Evolutionary conservation across 495 filamentous ascomycete species (phyloP), one percentile per base, ranked within the genome.

Genomic region (Aspergillus wentii): DNA sequence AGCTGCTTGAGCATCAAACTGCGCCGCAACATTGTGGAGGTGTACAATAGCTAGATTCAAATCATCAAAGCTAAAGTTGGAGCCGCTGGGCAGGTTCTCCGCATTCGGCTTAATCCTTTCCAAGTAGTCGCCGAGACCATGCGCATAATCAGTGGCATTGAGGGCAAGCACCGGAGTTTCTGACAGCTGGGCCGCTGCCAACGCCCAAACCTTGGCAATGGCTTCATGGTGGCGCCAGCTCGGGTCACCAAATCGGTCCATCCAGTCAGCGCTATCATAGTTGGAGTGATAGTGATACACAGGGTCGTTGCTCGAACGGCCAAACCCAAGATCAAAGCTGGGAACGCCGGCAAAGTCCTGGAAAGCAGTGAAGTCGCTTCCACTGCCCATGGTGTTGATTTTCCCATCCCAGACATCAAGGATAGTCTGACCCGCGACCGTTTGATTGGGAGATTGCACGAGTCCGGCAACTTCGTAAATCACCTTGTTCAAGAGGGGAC

Each of bases 241-340:
- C 1, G 69, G 66, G 48, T 88, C 83, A 11, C 79, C 79, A 42
- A 69, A 85, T 14, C 63, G 73, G 20, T 82, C 71, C 83, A 88
- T 88, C 83, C 83, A 88, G 39, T 75, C 65, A 44, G 83, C 84
- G 48, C 72, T 79, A 51, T 88, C 83, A 52, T 85, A 88, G 55
- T 87, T 86, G 41, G 79, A 84, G 54, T 88, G 83, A 46, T 87
- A 88, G 49, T 85, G 83, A 45, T 86, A 86, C 2, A 86, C 72
- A 0, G 83, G 57, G 20, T 69, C 64, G 0, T 67, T 58, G 0
- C 30, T n/a, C 3, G 52, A 58, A 17, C 41, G 39, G 15, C 46
- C 44, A 43, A 83, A 86, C 5, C 75, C 77, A 17, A 86, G 63
- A 40, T 86, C 77, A 11, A 83, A 54, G 44, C 64, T 77, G 10